Evolutionary conservation across 2,329 filamentous ascomycete species (phyloP).

Genomic region (Colletotrichum acutatum): DNA sequence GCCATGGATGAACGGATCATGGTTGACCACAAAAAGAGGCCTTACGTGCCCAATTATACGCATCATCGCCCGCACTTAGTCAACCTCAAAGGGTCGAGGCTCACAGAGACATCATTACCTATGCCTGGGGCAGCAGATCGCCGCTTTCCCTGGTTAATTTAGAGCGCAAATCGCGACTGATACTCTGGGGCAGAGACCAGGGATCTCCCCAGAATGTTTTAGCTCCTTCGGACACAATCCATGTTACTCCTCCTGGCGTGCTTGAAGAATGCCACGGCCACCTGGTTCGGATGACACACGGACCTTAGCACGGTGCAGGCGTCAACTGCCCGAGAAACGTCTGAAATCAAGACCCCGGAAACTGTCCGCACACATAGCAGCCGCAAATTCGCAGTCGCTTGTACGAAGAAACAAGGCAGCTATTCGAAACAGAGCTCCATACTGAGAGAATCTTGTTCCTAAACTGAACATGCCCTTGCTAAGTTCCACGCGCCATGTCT

Average conservation of each 20-base stretch:
- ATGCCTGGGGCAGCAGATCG: slow-evolving; percentile 23
- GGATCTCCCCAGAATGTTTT: slow-evolving; percentile 33
- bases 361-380: neutral
- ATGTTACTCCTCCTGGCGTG: slow-evolving; percentile 17
- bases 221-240: slow-evolving; percentile 26
- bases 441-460: neutral
- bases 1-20: neutral
- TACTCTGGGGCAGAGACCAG: slow-evolving; percentile 26
- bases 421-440: neutral
- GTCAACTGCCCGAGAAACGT: slow-evolving; percentile 2
- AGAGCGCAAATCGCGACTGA: slow-evolving; percentile 33
- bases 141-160: slow-evolving; percentile 28
- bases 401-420: neutral
- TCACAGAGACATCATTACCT: neutral
- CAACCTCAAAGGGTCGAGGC: neutral
- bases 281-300: slow-evolving; percentile 33
- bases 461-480: neutral
- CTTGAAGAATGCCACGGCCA: slow-evolving; percentile 30
- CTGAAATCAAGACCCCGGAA: neutral
- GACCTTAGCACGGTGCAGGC: slow-evolving; percentile 11
- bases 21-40: neutral
- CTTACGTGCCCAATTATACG: neutral
- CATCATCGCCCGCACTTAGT: neutral
- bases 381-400: neutral
- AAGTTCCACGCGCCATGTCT: neutral